Evolutionary conservation across 2,329 filamentous ascomycete species (phyloP), one percentile per base, ranked within the genome.

Genomic region (Corniculantispora saksenae): DNA sequence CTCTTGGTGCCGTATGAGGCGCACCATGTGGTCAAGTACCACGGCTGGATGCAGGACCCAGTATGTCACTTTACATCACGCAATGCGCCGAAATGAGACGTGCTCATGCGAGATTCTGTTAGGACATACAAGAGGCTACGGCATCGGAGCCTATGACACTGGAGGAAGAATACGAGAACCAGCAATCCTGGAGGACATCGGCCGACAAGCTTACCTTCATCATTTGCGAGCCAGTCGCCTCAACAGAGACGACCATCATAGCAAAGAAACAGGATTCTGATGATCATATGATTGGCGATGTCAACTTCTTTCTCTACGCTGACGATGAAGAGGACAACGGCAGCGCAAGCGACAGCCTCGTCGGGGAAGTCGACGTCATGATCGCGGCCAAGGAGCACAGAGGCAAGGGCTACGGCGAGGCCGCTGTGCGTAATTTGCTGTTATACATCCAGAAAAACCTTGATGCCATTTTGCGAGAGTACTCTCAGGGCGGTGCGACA

Each of bases 171-270:
- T 93, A 95, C 77, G 86, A 87, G 58, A 98, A 97, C 89, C 94
- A 97, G 77, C 79, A 80, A n/a, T 92, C 89, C 68, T 98, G 94
- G 94, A 89, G 93, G 45, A 80, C 80, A 23, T 91, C 95, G 50
- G 77, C 80, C 29, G 94, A 98, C 78, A 98, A 98, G 79, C 77
- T 98, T 67, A 98, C 94, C 0, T 98, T 97, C 71, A 97, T 98
- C 74, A 78, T 91, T 62, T 97, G 93, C 73, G 79, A 82, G 12
- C 84, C 29, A 6, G 43, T 61, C 2, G 54, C 66, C 7, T 55
- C 62, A 3, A 66, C 43, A 53, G 35, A 66, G 4, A 57, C 32
- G 1, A 27, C 23, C 1, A 65, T 71, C 13, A 65, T 55, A n/a
- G 79, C 82, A 0, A 78, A 79, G 13, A 75, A 76, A 1, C 79